Evolutionary conservation across 2,329 filamentous ascomycete genomes (phyloP).

Genomic region (Amylocarpus encephaloides): DNA sequence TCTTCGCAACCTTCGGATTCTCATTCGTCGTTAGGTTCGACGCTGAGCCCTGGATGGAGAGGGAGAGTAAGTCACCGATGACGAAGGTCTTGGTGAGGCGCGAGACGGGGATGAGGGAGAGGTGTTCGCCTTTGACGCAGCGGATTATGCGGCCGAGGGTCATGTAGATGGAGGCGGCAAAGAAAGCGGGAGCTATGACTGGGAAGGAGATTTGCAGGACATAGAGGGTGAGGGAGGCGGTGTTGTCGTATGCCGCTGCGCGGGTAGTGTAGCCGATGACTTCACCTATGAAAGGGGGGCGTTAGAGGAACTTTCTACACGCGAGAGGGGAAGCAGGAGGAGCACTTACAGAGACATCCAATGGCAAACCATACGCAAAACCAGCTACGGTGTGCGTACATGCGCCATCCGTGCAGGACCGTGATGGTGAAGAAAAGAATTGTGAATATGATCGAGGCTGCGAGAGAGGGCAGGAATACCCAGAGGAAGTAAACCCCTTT

Average conservation of each 20-base stretch:
- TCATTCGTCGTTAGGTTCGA: constrained; percentile 32
- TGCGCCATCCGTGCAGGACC: constrained; percentile 26
- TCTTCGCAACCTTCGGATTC: constrained; percentile 23
- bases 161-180: constrained; percentile 34
- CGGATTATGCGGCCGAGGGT: constrained; percentile 25
- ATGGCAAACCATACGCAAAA: constrained; percentile 34
- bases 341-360: constrained; percentile 34
- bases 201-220: constrained; percentile 33
- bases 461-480: constrained; percentile 42
- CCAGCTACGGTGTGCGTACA: constrained; percentile 24
- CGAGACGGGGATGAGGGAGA: constrained; percentile 34
- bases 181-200: constrained; percentile 36
- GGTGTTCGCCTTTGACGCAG: constrained; percentile 30
- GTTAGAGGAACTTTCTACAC: neutral
- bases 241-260: constrained; percentile 18
- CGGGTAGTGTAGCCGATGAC: constrained; percentile 33
- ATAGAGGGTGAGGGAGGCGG: constrained; percentile 26
- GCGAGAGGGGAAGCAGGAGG: too few species aligned
- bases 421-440: constrained; percentile 30
- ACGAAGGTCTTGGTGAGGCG: constrained; percentile 52
- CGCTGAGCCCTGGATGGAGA: constrained; percentile 41
- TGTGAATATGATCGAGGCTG: constrained; percentile 36
- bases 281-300: constrained; percentile 32
- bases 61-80: constrained; percentile 45
- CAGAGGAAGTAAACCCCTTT: constrained; percentile 33